These are phyloP conservation scores for Calamus simplicifolius DNA, from an alignment of 176 grass and related monocot genomes.

Conservation along the genomic window DNA sequence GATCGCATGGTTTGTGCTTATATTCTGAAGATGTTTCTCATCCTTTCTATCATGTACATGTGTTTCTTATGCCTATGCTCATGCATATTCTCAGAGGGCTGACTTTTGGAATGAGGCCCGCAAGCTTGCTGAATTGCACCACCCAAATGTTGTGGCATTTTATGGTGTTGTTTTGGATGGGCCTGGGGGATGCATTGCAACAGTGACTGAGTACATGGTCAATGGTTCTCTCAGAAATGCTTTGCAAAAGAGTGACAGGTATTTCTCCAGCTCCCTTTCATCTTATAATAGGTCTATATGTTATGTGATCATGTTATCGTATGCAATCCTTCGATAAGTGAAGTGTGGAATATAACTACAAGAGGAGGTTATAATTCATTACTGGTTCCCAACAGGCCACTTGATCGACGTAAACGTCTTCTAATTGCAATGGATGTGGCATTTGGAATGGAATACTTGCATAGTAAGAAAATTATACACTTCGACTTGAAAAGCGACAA, in stretches of 20 bases:
- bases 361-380: not conserved
- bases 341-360: not conserved
- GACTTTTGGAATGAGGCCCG: constrained; percentile 99
- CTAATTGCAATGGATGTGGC: constrained; percentile 98
- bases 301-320: constrained; percentile 5
- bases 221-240: constrained; percentile 87
- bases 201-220: constrained; percentile 97
- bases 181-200: constrained; percentile 76
- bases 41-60: constrained; percentile 4
- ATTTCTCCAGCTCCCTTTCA: constrained; percentile 3
- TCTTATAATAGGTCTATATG: constrained; percentile 1
- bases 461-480: constrained; percentile 95
- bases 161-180: constrained; percentile 96
- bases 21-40: not conserved
- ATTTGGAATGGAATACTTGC: constrained; percentile 99
- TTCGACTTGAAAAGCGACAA: constrained; percentile 99
- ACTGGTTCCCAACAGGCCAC: constrained; percentile 33
- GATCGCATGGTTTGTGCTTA: constrained; percentile 60
- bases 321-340: not conserved
- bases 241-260: constrained; percentile 90
- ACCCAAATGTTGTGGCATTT: constrained; percentile 96
- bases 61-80: not conserved
- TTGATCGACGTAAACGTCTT: constrained; percentile 69
- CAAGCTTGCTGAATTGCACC: constrained; percentile 84
- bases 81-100: constrained; percentile 46